phyloP scores from a whole-genome alignment of 176 grass and related monocot genomes.

The Metroxylon sagu region DNA sequence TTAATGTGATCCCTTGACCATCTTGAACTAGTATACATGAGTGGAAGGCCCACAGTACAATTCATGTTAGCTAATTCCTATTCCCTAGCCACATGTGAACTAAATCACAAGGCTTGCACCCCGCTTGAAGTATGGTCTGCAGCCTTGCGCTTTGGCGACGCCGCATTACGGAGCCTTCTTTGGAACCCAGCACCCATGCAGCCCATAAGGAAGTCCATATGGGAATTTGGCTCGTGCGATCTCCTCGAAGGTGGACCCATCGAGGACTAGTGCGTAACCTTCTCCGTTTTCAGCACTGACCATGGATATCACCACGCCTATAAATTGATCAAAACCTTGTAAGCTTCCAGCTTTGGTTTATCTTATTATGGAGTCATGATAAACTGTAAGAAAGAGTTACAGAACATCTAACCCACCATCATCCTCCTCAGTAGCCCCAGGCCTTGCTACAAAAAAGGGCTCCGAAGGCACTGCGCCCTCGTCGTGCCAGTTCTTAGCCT shows the following conservation, averaged over 20 bases:
- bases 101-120: too few relatives aligned
- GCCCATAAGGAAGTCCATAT: constrained; percentile 84
- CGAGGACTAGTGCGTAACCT: constrained; percentile 70
- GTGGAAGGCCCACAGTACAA: too few relatives aligned
- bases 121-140: too few relatives aligned
- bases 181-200: constrained; percentile 97
- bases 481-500: constrained; percentile 88
- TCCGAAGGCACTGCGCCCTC: constrained; percentile 83
- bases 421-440: constrained; percentile 71
- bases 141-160: too few relatives aligned
- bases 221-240: constrained; percentile 82
- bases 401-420: constrained; percentile 47
- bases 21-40: too few relatives aligned
- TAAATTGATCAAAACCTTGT: neutral
- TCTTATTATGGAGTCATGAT: neutral
- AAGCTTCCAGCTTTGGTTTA: too few relatives aligned
- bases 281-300: constrained; percentile 82
- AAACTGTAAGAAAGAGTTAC: neutral
- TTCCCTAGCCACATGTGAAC: too few relatives aligned
- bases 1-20: too few relatives aligned
- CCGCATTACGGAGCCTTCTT: constrained; percentile 10
- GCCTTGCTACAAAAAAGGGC: constrained; percentile 80
- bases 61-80: too few relatives aligned
- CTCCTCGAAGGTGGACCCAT: constrained; percentile 70
- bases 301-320: constrained; percentile 87